A percentile compares a stretch with the other conserved stretches of the same genome.
These are phyloP conservation scores for Agrostemma githago DNA, from an alignment of 148 eudicot genomes.

Conservation along the genomic window DNA sequence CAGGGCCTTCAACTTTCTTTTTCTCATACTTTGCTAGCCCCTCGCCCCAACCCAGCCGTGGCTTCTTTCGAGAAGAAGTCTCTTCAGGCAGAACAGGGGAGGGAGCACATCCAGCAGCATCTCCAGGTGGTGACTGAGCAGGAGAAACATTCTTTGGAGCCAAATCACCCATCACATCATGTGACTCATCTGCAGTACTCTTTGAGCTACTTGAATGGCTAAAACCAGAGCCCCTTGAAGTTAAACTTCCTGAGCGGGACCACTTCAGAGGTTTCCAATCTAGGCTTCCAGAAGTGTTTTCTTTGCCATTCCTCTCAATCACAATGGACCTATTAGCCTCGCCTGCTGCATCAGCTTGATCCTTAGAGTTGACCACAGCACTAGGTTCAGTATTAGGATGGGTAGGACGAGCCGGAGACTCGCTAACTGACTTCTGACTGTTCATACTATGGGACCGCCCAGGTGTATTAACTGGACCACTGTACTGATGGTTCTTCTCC, in stretches of 20 bases:
- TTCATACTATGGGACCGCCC: conserved; percentile 33
- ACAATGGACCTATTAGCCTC: conserved; percentile 33
- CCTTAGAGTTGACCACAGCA: conserved; percentile 41
- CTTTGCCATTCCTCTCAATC: conserved; percentile 46
- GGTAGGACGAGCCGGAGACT: conserved; percentile 38
- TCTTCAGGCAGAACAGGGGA: conserved; percentile 50
- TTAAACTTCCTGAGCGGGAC: conserved; percentile 74
- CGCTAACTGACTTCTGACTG: conserved; percentile 42
- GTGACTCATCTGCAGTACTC: conserved; percentile 49
- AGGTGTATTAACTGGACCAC: conserved; percentile 33
- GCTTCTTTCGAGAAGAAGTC: conserved; percentile 63
- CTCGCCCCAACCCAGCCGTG: conserved; percentile 95
- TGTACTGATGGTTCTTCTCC: conserved; percentile 41
- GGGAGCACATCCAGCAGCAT: conserved; percentile 37
- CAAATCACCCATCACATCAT: conserved; percentile 41
- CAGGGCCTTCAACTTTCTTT: conserved; percentile 75
- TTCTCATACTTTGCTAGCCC: conserved; percentile 95
- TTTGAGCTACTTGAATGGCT: conserved; percentile 69
- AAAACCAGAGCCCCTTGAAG: conserved; percentile 68
- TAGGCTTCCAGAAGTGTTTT: conserved; percentile 42
- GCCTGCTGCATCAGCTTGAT: conserved; percentile 36
- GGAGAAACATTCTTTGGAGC: conserved; percentile 37
- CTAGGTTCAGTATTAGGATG: conserved; percentile 42
- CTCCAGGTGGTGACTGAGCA: conserved; percentile 53
- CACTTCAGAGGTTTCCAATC: conserved; percentile 87